Percentiles rank a stretch among this genome's conserved stretches.
These are phyloP conservation scores for Aspergillus sp. DNA, from an alignment of 2,329 filamentous ascomycete genomes.

Conservation along the genomic window DNA sequence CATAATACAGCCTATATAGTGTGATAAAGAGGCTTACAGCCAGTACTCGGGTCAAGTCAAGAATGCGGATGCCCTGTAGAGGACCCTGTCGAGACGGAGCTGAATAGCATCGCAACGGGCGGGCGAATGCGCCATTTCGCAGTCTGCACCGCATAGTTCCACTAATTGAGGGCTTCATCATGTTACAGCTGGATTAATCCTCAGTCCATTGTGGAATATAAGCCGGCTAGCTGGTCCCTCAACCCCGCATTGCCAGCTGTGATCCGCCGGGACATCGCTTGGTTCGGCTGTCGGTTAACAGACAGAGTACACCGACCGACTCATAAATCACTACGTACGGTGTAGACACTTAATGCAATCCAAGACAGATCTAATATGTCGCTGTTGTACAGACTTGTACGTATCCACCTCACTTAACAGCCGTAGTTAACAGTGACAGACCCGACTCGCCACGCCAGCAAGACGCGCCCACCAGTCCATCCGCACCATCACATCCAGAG, in stretches of 20 bases:
- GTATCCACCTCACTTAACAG: too few relatives aligned
- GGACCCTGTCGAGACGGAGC: not conserved
- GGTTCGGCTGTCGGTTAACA: not conserved
- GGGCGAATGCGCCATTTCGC: not conserved
- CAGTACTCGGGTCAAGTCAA: conserved; percentile 31
- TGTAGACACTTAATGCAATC: not conserved
- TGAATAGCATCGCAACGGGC: not conserved
- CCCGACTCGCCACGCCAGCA: not conserved
- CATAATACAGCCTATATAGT: not conserved
- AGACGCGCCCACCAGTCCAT: not conserved
- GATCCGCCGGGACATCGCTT: not conserved
- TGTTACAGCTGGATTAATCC: too few relatives aligned
- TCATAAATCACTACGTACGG: too few relatives aligned
- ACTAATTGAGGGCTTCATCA: too few relatives aligned
- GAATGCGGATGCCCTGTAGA: conserved; percentile 13
- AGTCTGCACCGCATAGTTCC: not conserved
- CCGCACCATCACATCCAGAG: conserved; percentile 17
- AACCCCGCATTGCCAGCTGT: not conserved
- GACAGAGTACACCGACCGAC: not conserved
- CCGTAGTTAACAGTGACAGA: not conserved
- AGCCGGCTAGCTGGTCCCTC: not conserved
- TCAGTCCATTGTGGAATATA: too few relatives aligned
- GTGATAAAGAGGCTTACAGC: conserved; percentile 19
- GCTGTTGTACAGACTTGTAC: not conserved
- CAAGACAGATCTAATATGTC: not conserved